Evolutionary conservation across 345 rosid species (phyloP).

Genomic region (Boechera divaricarpa): DNA sequence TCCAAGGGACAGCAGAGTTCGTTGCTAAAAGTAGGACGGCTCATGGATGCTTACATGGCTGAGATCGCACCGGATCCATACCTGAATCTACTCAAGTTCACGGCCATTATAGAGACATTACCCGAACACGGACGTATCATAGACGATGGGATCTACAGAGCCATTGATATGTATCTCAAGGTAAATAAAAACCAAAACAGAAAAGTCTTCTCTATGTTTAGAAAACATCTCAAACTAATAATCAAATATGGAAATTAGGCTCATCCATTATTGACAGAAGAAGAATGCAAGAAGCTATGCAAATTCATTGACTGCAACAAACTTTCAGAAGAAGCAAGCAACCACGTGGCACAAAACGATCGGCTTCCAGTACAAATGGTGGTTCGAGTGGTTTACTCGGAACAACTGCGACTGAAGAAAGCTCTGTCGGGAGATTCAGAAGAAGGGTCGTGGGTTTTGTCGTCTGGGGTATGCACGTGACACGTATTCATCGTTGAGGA

Average conservation of each 20-base stretch:
- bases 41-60: slow-evolving; percentile 79
- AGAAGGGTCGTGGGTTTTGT: slow-evolving; percentile 54
- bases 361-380: slow-evolving; percentile 47
- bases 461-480: slow-evolving; percentile 81
- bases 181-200: slow-evolving; percentile 40
- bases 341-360: slow-evolving; percentile 48
- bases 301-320: slow-evolving; percentile 66
- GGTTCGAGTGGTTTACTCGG: slow-evolving; percentile 37
- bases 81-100: slow-evolving; percentile 71
- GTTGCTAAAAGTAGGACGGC: slow-evolving; percentile 76
- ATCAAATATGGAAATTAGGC: slow-evolving; percentile 48
- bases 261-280: slow-evolving; percentile 68
- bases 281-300: slow-evolving; percentile 69
- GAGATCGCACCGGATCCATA: slow-evolving; percentile 90
- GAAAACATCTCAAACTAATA: slow-evolving; percentile 17
- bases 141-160: slow-evolving; percentile 85
- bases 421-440: slow-evolving; percentile 65
- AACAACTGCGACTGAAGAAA: slow-evolving; percentile 61
- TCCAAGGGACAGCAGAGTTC: slow-evolving; percentile 61
- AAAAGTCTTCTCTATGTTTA: not conserved
- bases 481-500: slow-evolving; percentile 83
- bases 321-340: slow-evolving; percentile 46
- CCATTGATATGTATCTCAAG: slow-evolving; percentile 83
- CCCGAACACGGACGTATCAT: slow-evolving; percentile 80
- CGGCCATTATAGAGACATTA: slow-evolving; percentile 67